A percentile compares a stretch with the other conserved stretches of the same genome.
Evolutionary conservation across 495 filamentous ascomycete species (phyloP).

Genomic region (Cladorrhinum samala): DNA sequence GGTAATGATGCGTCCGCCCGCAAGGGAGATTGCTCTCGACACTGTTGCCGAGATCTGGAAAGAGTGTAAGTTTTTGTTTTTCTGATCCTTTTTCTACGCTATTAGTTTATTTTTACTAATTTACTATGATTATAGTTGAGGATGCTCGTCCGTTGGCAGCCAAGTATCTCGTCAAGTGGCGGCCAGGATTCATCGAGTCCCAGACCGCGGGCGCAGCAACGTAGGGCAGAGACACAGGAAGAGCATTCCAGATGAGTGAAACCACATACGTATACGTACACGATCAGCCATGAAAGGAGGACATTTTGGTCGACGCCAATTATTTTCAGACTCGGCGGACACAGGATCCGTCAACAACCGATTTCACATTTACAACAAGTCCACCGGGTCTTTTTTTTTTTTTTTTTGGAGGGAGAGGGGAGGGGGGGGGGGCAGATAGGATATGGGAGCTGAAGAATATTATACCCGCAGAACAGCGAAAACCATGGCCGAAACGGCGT

Average conservation of each 20-base stretch:
- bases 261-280: too few species aligned
- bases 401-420: too few species aligned
- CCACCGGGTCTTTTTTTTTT: too few species aligned
- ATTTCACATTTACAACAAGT: too few species aligned
- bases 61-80: conserved; percentile 52
- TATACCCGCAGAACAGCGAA: background rate
- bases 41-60: conserved; percentile 80
- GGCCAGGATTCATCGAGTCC: conserved; percentile 44
- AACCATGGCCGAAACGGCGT: background rate
- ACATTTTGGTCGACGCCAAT: too few species aligned
- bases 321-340: too few species aligned
- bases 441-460: too few species aligned
- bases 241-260: too few species aligned
- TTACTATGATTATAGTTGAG: conserved; percentile 32
- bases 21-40: conserved; percentile 72
- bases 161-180: conserved; percentile 49
- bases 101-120: conserved; percentile 13
- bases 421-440: too few species aligned
- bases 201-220: conserved; percentile 18
- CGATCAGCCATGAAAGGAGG: too few species aligned
- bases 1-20: conserved; percentile 79
- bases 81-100: background rate
- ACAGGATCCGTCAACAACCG: too few species aligned
- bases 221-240: background rate
- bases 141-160: conserved; percentile 48